Conservation (phyloP, 768 basidiomycete species). For the Mycena belliarum region DNA sequence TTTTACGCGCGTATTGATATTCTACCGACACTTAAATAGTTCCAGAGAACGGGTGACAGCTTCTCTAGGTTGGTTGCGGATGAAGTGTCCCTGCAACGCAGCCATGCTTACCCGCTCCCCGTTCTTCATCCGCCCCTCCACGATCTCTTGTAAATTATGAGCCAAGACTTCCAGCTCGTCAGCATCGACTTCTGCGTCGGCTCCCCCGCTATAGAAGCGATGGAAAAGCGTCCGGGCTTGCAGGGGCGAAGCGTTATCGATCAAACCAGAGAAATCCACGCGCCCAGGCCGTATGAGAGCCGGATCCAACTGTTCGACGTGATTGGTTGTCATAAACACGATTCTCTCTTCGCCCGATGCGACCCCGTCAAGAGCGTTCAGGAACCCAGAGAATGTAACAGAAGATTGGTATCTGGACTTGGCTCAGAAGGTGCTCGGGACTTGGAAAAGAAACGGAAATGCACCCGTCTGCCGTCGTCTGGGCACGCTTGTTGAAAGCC, state of each 20-base stretch:
- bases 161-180: slow-evolving; percentile 48
- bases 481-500: slow-evolving; percentile 91
- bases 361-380: slow-evolving; percentile 96
- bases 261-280: slow-evolving; percentile 81
- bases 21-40: slow-evolving; percentile 36
- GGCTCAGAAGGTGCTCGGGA: background rate
- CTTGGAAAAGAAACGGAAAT: slow-evolving; percentile 24
- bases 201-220: slow-evolving; percentile 73
- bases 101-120: slow-evolving; percentile 90
- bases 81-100: slow-evolving; percentile 92
- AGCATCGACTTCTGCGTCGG: slow-evolving; percentile 31
- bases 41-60: slow-evolving; percentile 55
- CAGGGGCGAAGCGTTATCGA: slow-evolving; percentile 83
- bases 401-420: slow-evolving; percentile 82
- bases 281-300: slow-evolving; percentile 95
- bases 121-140: slow-evolving; percentile 50
- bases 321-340: slow-evolving; percentile 99
- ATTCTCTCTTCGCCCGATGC: slow-evolving; percentile 98
- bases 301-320: slow-evolving; percentile 83
- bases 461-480: slow-evolving; percentile 91
- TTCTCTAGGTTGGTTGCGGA: slow-evolving; percentile 62
- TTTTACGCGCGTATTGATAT: slow-evolving; percentile 6
- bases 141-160: slow-evolving; percentile 49
- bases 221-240: slow-evolving; percentile 81
- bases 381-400: slow-evolving; percentile 95